A percentile compares a stretch with the other conserved stretches of the same genome.
These are phyloP conservation scores for Paralagenidium karlingii DNA, from an alignment of 352 stramenopile species.

Conservation along the genomic window DNA sequence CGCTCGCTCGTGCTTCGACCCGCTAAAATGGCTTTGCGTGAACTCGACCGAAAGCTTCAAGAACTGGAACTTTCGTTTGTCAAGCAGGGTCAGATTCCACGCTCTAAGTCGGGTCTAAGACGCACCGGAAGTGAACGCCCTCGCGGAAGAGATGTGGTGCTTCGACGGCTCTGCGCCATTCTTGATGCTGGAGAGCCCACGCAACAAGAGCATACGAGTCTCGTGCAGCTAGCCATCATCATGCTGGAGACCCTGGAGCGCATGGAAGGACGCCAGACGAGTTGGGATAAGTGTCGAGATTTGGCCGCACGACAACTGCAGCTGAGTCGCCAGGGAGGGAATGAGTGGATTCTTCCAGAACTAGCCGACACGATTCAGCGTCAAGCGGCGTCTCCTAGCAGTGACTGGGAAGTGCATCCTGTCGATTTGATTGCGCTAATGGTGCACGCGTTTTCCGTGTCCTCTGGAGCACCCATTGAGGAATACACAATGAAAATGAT, in stretches of 20 bases:
- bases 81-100: conserved; percentile 30
- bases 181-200: conserved; percentile 45
- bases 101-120: conserved; percentile 17
- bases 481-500: conserved; percentile 65
- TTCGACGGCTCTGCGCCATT: conserved; percentile 54
- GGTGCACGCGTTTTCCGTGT: conserved; percentile 51
- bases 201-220: conserved; percentile 30
- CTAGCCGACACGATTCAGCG: conserved; percentile 48
- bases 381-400: too few species aligned
- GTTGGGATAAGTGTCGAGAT: conserved; percentile 41
- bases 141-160: conserved; percentile 56
- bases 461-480: conserved; percentile 24
- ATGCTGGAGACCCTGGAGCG: conserved; percentile 63
- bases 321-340: conserved; percentile 22
- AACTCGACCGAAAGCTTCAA: conserved; percentile 57
- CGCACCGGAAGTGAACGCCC: conserved; percentile 29
- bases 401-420: too few species aligned
- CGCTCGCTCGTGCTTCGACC: conserved; percentile 45
- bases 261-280: conserved; percentile 33
- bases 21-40: conserved; percentile 50
- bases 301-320: conserved; percentile 31
- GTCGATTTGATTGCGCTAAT: conserved; percentile 41
- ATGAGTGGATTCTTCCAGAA: conserved; percentile 64
- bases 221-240: conserved; percentile 61
- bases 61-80: conserved; percentile 37